Conservation (phyloP, 2,329 filamentous ascomycete species). For the Alternaria sp. region DNA sequence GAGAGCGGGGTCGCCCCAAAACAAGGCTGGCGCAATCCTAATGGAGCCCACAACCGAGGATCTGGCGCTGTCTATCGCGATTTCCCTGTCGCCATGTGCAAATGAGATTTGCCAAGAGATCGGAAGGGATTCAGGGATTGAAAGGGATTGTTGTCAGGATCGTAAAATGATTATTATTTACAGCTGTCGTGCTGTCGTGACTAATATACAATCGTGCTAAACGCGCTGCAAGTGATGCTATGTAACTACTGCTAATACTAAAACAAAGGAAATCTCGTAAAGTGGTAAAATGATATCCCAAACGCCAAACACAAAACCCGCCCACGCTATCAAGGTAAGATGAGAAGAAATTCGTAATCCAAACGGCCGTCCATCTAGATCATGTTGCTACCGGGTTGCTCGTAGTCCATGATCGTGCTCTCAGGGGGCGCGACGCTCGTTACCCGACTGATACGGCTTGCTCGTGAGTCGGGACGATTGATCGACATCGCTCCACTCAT, state of each 20-base stretch:
- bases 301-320: slow-evolving; percentile 13
- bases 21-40: slow-evolving; percentile 1
- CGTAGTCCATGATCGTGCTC: slow-evolving; percentile 45
- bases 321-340: slow-evolving; percentile 2
- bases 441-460: slow-evolving; percentile 34
- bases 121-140: not conserved
- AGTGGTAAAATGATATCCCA: not conserved
- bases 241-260: not conserved
- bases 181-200: not conserved
- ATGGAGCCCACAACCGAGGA: slow-evolving; percentile 1
- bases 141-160: not conserved
- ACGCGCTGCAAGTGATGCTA: not conserved
- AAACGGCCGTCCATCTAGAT: slow-evolving; percentile 24
- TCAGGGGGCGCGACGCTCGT: slow-evolving; percentile 38
- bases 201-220: slow-evolving; percentile 1
- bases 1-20: not conserved
- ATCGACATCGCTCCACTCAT: slow-evolving; percentile 59
- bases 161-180: not conserved
- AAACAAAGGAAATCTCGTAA: slow-evolving; percentile 5
- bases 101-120: not conserved
- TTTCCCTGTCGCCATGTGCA: not conserved
- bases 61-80: not conserved
- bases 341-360: slow-evolving; percentile 8
- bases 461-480: slow-evolving; percentile 33
- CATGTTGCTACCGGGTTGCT: slow-evolving; percentile 32